These are phyloP conservation scores for Wickerhamomyces sp. DNA, from an alignment of 1,139 yeast species.

Conservation along the genomic window DNA sequence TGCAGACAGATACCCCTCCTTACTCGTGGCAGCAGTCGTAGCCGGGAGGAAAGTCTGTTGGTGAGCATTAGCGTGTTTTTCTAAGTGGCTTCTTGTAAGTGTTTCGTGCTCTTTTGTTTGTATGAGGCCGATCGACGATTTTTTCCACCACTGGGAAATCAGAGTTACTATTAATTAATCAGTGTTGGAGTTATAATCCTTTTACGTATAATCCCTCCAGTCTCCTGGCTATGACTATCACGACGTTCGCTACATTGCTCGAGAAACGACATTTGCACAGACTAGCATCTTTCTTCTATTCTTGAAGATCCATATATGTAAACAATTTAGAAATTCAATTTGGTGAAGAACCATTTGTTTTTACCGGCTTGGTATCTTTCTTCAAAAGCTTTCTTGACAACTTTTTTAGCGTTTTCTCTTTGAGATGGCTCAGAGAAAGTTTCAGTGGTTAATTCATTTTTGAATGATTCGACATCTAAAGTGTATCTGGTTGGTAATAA, in stretches of 20 bases:
- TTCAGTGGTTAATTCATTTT: conserved; percentile 86
- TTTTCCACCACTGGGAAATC: too few species aligned
- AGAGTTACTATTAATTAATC: too few species aligned
- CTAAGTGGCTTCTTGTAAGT: too few species aligned
- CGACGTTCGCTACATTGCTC: too few species aligned
- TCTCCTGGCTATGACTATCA: too few species aligned
- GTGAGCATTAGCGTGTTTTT: too few species aligned
- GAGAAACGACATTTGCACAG: too few species aligned
- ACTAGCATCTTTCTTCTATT: not conserved
- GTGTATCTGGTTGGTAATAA: conserved; percentile 99
- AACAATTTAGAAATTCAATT: conserved; percentile 80
- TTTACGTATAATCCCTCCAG: too few species aligned
- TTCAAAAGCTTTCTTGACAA: conserved; percentile 97
- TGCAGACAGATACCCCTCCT: not conserved
- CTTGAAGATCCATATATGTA: not conserved
- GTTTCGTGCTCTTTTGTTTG: too few species aligned
- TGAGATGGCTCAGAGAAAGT: conserved; percentile 97
- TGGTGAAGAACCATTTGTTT: conserved; percentile 99
- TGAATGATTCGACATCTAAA: conserved; percentile 92
- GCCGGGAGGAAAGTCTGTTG: too few species aligned
- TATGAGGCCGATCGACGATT: too few species aligned
- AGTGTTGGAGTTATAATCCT: too few species aligned
- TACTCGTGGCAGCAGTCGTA: not conserved
- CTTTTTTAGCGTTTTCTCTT: conserved; percentile 98
- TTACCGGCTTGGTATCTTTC: conserved; percentile 99